Evolutionary conservation across 768 basidiomycete species (phyloP), one percentile per base, ranked within the genome.

Genomic region (Podaxis carcinomalis): DNA sequence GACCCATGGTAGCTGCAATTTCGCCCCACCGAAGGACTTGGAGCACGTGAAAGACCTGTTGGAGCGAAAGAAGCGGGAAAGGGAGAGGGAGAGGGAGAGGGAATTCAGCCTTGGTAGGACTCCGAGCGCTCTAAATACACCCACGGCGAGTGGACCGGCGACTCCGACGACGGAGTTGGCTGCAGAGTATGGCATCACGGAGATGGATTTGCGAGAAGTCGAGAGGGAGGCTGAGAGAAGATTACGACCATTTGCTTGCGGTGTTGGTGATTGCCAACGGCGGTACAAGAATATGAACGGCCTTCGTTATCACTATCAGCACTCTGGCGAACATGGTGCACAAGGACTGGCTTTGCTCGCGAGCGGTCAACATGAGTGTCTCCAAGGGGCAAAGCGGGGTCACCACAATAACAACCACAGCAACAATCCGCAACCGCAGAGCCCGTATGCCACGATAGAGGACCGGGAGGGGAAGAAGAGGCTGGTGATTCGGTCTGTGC

Each of bases 201-300:
- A 89, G 68, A 78, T 79, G 13, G 89, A 90, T 68, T 70, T 90
- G 57, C 74, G 86, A 10, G 88, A 89, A 66, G 85, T 90, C 5
- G 88, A 93, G 70, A 81, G 85, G 53, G 93, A 96, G 74, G 93
- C 93, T 0, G 93, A 95, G 75, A 81, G 87, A 60, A 77, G 90
- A 10, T 75, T 92, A 56, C 77, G 92, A 40, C 95, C 95, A 2
- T 98, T 91, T 69, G 90, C 92, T 0, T 98, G 95, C 66, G 89
- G 92, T 5, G 90, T 95, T 4, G 90, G 91, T 19, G 90, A 92
- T 65, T 92, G 91, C 67, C 81, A 83, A 71, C 83, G 95, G 69
- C 74, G 95, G 69, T 98, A 98, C 78, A 95, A 98, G 83, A 98
- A 99, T 71, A 96, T 98, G 95, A 98, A 98, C 73, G 96, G 96